Base-by-base conservation (phyloP, 768 basidiomycete genomes). In the Exsudoporus frostii region DNA sequence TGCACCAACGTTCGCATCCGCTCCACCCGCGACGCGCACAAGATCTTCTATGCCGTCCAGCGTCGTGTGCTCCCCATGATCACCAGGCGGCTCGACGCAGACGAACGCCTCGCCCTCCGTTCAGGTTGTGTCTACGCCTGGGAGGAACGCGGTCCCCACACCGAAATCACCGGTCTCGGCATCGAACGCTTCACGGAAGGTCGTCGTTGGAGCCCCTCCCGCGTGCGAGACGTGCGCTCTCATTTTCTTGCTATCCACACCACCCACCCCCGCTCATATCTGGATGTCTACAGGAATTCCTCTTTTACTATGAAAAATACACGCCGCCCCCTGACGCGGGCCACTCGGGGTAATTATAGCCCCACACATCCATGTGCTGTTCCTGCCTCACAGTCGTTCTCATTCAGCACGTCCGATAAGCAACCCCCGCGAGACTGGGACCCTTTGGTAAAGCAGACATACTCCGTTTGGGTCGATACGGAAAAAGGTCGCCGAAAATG, bases 151-250 rank as follows among this genome's bases (percentile, higher is more conserved):
- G 81, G 82, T 22, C 84, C 87, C 15, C 82, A 84, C 59, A 80
- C 80, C 22, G 89, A 89, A 68, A 81, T 88, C 14, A 87, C 85
- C 3, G 88, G 88, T 14, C 76, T 89, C 30, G 86, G 88, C 29
- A 92, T 92, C 64, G 90, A 92, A 64, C 80, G 90, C 27, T 92
- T 90, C 70, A 92, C 90, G 5, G 90, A 92, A 66, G 90, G 90
- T 22, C 79, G 85, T 62, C 79, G 85, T 58, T 92, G 90, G 90
- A 87, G 86, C 38, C 84, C 90, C 37, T 90, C 88, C 45, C 82
- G 90, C 50, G 88, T 92, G 52, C 80, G 90, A 69, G 90, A 92
- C 68, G 88, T 88, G 63, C 55, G 84, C 64, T 36, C 48, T 51
- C 54, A 48, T 42, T 36, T 51, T n/a, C 34, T 46, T 51, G 39